These are phyloP conservation scores for Przewalskia tangutica DNA, from an alignment of 257 asterid species.

Conservation along the genomic window DNA sequence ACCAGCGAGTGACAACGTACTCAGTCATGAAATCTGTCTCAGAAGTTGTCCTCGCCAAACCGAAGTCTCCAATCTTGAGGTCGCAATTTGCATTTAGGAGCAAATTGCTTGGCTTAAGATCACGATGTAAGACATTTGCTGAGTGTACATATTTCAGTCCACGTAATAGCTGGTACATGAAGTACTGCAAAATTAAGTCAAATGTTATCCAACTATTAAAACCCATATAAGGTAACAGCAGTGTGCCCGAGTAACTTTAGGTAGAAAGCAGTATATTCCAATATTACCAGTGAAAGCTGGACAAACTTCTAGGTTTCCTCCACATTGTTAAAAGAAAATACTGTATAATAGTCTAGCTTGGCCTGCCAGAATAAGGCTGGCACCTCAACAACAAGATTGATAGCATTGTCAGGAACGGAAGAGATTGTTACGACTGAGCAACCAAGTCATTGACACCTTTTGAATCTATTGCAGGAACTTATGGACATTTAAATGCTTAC, in stretches of 20 bases:
- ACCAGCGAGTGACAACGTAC: conserved; percentile 91
- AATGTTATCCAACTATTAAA: not conserved
- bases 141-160: conserved; percentile 85
- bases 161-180: conserved; percentile 67
- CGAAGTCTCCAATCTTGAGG: conserved; percentile 79
- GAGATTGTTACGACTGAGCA: not conserved
- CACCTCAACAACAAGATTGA: not conserved
- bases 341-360: too few relatives aligned
- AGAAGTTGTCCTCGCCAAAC: conserved; percentile 78
- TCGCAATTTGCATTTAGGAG: conserved; percentile 74
- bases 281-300: not conserved
- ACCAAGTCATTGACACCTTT: not conserved
- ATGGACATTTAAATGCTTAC: not conserved
- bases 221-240: not conserved
- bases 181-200: conserved; percentile 50
- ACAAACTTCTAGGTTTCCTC: not conserved
- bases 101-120: conserved; percentile 81
- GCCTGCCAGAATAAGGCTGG: too few relatives aligned
- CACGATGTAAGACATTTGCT: conserved; percentile 80
- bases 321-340: not conserved
- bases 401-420: not conserved
- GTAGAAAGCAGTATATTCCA: not conserved
- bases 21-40: conserved; percentile 95
- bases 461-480: not conserved
- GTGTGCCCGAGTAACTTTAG: not conserved